Evolutionary conservation across 352 stramenopile species (phyloP).

Genomic region (Globisporangium recalcitrans): DNA sequence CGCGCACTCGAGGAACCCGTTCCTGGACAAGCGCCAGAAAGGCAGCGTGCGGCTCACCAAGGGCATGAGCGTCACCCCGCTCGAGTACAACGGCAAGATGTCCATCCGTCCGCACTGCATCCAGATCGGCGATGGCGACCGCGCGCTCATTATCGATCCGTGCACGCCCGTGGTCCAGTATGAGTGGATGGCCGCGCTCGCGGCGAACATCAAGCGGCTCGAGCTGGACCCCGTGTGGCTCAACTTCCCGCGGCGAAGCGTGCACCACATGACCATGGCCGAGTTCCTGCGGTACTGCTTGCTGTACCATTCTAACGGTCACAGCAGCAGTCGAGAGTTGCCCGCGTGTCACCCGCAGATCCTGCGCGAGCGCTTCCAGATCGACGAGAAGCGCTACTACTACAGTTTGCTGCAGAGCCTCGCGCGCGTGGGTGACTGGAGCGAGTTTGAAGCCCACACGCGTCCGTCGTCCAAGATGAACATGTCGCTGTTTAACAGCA

Average conservation of each 20-base stretch:
- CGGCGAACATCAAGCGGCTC: conserved; percentile 60
- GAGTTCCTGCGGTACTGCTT: conserved; percentile 59
- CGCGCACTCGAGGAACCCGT: conserved; percentile 46
- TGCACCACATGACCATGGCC: conserved; percentile 49
- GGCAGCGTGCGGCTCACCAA: conserved; percentile 33
- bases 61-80: conserved; percentile 32
- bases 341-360: conserved; percentile 21
- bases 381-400: conserved; percentile 48
- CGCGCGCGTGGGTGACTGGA: conserved; percentile 47
- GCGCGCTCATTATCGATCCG: conserved; percentile 56
- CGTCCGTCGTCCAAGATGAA: conserved; percentile 31
- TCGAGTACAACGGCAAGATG: conserved; percentile 65
- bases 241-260: conserved; percentile 38
- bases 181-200: conserved; percentile 57
- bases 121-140: conserved; percentile 42
- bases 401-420: conserved; percentile 45
- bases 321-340: conserved; percentile 12
- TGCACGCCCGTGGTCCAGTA: conserved; percentile 49
- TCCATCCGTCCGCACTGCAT: conserved; percentile 58
- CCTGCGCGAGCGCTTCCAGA: conserved; percentile 40
- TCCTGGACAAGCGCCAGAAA: conserved; percentile 46
- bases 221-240: conserved; percentile 54
- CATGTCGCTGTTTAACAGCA: conserved; percentile 26
- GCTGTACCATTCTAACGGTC: conserved; percentile 49
- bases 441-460: conserved; percentile 42